Evolutionary conservation across 164 flowering plant species (phyloP), one percentile per base, ranked within the genome.

Genomic region (Nymphaea colorata): DNA sequence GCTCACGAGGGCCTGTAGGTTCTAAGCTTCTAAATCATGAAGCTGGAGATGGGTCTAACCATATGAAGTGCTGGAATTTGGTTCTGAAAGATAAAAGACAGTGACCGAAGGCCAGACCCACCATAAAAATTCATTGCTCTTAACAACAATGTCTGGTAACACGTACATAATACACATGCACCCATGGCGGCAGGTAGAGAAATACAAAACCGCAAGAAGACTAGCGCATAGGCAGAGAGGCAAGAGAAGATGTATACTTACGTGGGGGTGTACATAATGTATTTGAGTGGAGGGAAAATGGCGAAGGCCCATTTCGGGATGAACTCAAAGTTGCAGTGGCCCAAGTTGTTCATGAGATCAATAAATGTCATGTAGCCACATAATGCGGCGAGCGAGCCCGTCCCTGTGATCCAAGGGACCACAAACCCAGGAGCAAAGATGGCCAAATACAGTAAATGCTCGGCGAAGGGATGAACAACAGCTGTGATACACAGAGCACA

Each of bases 241-340:
- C 1, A 1, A 25, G 36, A 25, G 36, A 16, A 16, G 43, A n/a
- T 17, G 60, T n/a, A 11, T 8, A 81, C 89, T 80, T 82, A 85
- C 87, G 87, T 80, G 16, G 89, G 89, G 15, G 89, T 82, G 69
- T 85, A 83, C 82, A 85, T 76, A 66, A 85, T 36, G 65, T 85
- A 85, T 75, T 83, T 83, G 80, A 85, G 80, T 10, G 72, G 75
- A 2, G 89, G 87, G 55, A 80, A 77, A 5, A 72, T 3, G 41
- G 72, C 36, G 72, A 85, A 82, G 44, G 74, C 43, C 71, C 73
- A 44, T 7, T 71, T 71, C 0, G 89, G 89, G 44, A 85, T 70
- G 11, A 82, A 67, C 77, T 85, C 89, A 60, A 83, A 85, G 67
- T 85, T 85, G 76, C 89, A 85, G 59, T 85, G 89, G 0, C 89